Percentiles rank a stretch among this genome's conserved stretches.
Evolutionary conservation across 306 rosid species (phyloP).

Genomic region (Medicago ruthenica): DNA sequence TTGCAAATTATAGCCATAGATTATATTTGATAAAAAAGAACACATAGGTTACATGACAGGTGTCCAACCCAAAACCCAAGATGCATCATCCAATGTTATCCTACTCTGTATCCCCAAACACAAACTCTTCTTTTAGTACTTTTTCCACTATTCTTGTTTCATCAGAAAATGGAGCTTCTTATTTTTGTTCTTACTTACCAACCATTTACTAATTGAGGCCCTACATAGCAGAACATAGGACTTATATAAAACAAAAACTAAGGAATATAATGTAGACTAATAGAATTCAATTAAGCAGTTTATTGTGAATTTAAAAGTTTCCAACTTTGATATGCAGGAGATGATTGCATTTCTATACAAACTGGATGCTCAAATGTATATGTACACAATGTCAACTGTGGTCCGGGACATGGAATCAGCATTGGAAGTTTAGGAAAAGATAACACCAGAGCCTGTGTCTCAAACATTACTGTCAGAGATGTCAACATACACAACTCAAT

Average conservation of each 20-base stretch:
- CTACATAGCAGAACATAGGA: constrained; percentile 30
- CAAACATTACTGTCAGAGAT: constrained; percentile 91
- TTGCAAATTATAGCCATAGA: constrained; percentile 40
- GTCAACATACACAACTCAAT: constrained; percentile 82
- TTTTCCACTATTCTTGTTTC: constrained; percentile 17
- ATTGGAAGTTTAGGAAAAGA: constrained; percentile 93
- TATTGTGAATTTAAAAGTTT: constrained; percentile 11
- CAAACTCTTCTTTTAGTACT: background rate
- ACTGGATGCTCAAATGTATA: constrained; percentile 96
- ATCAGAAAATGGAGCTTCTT: constrained; percentile 9
- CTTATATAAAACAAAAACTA: background rate
- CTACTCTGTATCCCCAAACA: background rate
- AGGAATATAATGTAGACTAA: background rate
- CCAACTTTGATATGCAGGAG: constrained; percentile 63
- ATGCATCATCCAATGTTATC: constrained; percentile 45
- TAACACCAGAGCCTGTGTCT: constrained; percentile 92
- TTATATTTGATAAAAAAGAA: constrained; percentile 2
- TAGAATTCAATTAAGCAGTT: constrained; percentile 3
- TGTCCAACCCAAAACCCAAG: constrained; percentile 40
- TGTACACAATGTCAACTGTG: constrained; percentile 88
- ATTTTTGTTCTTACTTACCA: constrained; percentile 35
- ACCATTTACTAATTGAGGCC: constrained; percentile 36
- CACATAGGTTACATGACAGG: constrained; percentile 37
- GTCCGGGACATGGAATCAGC: constrained; percentile 99
- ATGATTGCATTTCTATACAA: constrained; percentile 93